These are phyloP conservation scores for Fusarium sp. DNA, from an alignment of 2,329 filamentous ascomycete genomes.

Conservation along the genomic window DNA sequence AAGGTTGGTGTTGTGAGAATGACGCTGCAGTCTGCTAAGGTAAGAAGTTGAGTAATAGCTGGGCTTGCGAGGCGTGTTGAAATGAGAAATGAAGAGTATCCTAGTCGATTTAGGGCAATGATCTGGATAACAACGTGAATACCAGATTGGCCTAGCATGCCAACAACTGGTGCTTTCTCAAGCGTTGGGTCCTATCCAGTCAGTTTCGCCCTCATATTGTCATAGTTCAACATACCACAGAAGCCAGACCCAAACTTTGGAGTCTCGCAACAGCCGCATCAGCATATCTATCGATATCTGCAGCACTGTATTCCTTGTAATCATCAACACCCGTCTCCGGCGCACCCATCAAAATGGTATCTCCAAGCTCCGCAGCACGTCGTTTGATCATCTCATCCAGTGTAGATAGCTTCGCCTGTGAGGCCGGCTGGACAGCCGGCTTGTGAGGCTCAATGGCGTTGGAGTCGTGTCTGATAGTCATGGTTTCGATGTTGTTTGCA, in stretches of 20 bases:
- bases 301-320: constrained; percentile 40
- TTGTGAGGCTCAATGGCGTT: constrained; percentile 16
- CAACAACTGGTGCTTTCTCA: constrained; percentile 34
- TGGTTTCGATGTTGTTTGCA: background rate
- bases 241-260: constrained; percentile 21
- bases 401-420: constrained; percentile 36
- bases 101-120: constrained; percentile 38
- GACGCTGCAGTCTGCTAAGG: constrained; percentile 12
- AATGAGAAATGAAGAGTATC: constrained; percentile 40
- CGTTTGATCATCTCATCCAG: constrained; percentile 39
- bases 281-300: constrained; percentile 35
- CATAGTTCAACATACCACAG: constrained; percentile 21
- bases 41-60: constrained; percentile 36
- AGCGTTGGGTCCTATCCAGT: constrained; percentile 25
- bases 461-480: constrained; percentile 44
- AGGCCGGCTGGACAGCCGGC: background rate
- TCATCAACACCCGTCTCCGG: constrained; percentile 31
- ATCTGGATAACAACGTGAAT: constrained; percentile 40
- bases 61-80: constrained; percentile 39
- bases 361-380: constrained; percentile 26
- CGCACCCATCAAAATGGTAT: constrained; percentile 25
- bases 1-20: constrained; percentile 37
- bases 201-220: background rate
- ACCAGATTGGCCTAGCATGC: constrained; percentile 38
- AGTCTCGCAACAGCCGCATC: constrained; percentile 40